Base-by-base conservation (phyloP, 345 rosid genomes). In the Pistacia vera region DNA sequence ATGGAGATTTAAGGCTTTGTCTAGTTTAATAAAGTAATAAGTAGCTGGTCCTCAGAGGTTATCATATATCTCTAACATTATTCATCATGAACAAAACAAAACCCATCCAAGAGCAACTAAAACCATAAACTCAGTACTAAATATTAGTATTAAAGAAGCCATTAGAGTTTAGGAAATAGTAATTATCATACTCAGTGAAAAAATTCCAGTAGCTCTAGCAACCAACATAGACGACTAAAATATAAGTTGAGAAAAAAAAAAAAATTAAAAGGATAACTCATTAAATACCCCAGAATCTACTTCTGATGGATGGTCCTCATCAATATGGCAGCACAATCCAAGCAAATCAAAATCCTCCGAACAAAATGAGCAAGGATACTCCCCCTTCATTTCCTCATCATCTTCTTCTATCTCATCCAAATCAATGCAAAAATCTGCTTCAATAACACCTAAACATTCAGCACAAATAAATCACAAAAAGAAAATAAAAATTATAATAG, bases 291-390 rank as follows among this genome's bases (percentile, higher is more conserved):
- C 96, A 66, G 84, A 80, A 57, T 77, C 82, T 17, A 86, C 85
- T 79, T 89, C 89, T 8, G 83, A 72, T n/a, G 88, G 92, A 80
- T 91, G 96, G 67, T 87, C 90, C 68, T 85, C 91, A 0, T 82
- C 88, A 46, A 91, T 80, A 79, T 91, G 93, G 78, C 88, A 85
- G 68, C 86, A 86, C 38, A 89, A 81, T 54, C 85, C 89, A 54
- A 86, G 81, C 41, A 87, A 77, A 66, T 86, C 89, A 64, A 84
- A 91, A 81, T 84, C 92, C 78, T 88, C 93, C 3, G 90, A 80
- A 73, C 96, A 91, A 76, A 84, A 87, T 12, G 92, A 92, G 79
- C 96, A 91, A 38, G 81, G 73, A 63, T 81, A 89, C 77, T 91
- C 91, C 8, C 79, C 80, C 73, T 83, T 82, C 74, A 80, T 54